Percentiles rank a stretch among this genome's conserved stretches.
Evolutionary conservation across 2,329 filamentous ascomycete species (phyloP).

Genomic region (Thelonectria olida): DNA sequence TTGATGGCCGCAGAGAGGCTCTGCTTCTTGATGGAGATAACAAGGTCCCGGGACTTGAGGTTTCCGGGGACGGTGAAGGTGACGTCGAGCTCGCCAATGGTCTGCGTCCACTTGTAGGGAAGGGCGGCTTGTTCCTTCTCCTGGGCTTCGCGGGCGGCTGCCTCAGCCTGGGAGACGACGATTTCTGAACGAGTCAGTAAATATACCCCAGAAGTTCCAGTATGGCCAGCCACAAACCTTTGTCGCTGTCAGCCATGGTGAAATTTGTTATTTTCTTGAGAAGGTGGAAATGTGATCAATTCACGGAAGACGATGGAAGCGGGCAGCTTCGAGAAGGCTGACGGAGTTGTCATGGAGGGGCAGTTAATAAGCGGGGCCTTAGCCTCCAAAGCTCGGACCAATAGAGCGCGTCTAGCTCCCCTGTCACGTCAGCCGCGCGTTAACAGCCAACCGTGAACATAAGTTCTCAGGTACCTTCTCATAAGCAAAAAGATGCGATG

Average conservation of each 20-base stretch:
- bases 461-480: too few relatives aligned
- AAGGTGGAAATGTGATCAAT: not conserved
- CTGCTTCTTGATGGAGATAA: slow-evolving; percentile 83
- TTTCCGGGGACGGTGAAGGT: slow-evolving; percentile 81
- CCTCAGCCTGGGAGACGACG: slow-evolving; percentile 58
- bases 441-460: not conserved
- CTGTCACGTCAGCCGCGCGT: slow-evolving; percentile 38
- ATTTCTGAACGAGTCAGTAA: slow-evolving; percentile 52
- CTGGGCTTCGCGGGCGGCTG: slow-evolving; percentile 74
- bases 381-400: slow-evolving; percentile 22
- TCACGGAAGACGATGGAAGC: slow-evolving; percentile 25
- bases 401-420: slow-evolving; percentile 25
- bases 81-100: slow-evolving; percentile 87
- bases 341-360: slow-evolving; percentile 38
- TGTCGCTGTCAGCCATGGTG: slow-evolving; percentile 56
- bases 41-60: slow-evolving; percentile 84
- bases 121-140: slow-evolving; percentile 87
- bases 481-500: too few relatives aligned
- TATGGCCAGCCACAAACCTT: slow-evolving; percentile 40
- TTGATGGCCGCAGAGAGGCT: slow-evolving; percentile 84
- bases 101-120: slow-evolving; percentile 98
- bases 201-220: not conserved
- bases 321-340: slow-evolving; percentile 39
- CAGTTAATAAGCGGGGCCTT: slow-evolving; percentile 9
- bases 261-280: slow-evolving; percentile 9